Evolutionary conservation across 495 filamentous ascomycete species (phyloP), one percentile per base, ranked within the genome.

Genomic region (Penicillium angulare): DNA sequence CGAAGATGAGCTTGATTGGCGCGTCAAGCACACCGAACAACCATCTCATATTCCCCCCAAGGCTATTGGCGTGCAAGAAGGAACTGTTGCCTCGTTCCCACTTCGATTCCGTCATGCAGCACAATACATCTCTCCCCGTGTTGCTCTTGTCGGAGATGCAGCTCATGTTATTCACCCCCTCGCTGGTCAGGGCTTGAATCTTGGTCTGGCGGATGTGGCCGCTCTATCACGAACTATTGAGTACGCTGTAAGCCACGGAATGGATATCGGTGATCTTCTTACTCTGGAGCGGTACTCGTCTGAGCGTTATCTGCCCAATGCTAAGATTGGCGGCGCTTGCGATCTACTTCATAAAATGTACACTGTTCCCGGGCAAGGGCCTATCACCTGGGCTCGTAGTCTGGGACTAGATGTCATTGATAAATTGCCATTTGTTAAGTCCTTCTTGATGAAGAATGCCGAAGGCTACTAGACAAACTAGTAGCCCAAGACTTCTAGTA

Each of bases 341-440:
- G 95, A 99, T 73, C 87, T 96, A 69, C 69, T 99, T 59, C 89
- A 97, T 64, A 95, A 93, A 77, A 69, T 99, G 36, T 99, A 96
- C 62, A 84, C 83, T 29, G 82, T 87, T 3, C 63, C 72, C 7
- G 82, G 81, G 7, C 83, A 77, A 46, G 85, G 86, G 1, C 91
- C 91, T 8, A 68, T 97, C 33, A 87, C 93, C 12, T 85, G 82
- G 44, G 70, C 88, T 47, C 80, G 95, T 43, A 88, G 85, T 55
- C 61, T 89, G 42, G 95, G 95, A 0, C 63, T 99, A 50, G 79
- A 77, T 41, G 79, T 84, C 16, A 84, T 97, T 49, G 85, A 97
- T 74, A 71, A 76, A n/a, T 60, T 96, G 64, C 80, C 83, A 0
- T 81, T 83, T 29, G 64, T 95, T 39, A 99, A 99, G 78, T 79